Evolutionary conservation across 805 yeast species (phyloP).

Genomic region (Candida dendrica): DNA sequence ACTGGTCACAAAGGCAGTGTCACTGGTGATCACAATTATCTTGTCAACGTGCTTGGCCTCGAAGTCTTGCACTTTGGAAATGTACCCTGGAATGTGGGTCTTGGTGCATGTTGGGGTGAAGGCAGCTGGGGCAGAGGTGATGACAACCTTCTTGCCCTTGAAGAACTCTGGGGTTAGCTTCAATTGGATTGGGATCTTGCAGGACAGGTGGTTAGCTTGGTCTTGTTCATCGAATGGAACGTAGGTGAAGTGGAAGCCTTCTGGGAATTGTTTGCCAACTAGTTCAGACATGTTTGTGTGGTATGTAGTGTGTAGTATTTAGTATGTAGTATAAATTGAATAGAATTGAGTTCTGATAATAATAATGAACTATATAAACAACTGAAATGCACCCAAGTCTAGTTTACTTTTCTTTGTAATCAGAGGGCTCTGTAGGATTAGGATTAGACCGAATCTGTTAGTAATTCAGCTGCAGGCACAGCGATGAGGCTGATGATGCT

Average conservation of each 20-base stretch:
- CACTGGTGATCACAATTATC: slow-evolving; percentile 56
- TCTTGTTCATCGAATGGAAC: slow-evolving; percentile 21
- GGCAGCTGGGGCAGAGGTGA: slow-evolving; percentile 81
- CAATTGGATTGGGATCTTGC: slow-evolving; percentile 18
- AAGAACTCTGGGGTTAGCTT: slow-evolving; percentile 18
- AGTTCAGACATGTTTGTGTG: slow-evolving; percentile 9
- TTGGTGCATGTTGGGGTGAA: slow-evolving; percentile 79
- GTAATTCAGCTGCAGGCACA: no score
- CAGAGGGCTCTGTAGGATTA: no score
- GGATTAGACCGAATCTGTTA: no score
- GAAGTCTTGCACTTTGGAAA: slow-evolving; percentile 42
- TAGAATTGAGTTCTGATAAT: no score
- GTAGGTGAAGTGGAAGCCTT: slow-evolving; percentile 20
- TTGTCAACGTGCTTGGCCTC: slow-evolving; percentile 51
- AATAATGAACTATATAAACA: no score
- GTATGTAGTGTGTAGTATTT: no score
- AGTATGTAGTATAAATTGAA: no score
- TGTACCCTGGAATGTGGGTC: slow-evolving; percentile 64
- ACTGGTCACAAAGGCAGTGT: slow-evolving; percentile 63
- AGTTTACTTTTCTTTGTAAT: no score
- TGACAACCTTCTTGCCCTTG: slow-evolving; percentile 35
- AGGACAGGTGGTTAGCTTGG: slow-evolving; percentile 18
- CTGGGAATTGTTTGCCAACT: slow-evolving; percentile 21
- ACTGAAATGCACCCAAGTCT: no score
- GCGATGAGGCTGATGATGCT: no score